Evolutionary conservation across 2,329 filamentous ascomycete species (phyloP).

Genomic region (Xylaria sp.): DNA sequence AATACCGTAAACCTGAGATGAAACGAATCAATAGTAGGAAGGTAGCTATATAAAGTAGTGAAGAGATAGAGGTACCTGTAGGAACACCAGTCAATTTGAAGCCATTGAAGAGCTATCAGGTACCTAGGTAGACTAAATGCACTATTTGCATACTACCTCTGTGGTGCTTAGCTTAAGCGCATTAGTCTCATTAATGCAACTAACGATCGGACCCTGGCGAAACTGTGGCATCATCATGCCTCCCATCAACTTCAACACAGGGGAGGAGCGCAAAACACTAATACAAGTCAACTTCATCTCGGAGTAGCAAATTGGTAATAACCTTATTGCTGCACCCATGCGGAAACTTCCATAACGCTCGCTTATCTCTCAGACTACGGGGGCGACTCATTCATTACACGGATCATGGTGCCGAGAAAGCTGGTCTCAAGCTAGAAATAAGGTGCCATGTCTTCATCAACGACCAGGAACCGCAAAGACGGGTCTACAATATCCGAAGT

Average conservation of each 20-base stretch:
- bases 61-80: too few relatives aligned
- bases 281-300: background rate
- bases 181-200: background rate
- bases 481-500: slow-evolving; percentile 7
- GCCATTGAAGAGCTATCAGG: too few relatives aligned
- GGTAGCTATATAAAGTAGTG: too few relatives aligned
- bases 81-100: too few relatives aligned
- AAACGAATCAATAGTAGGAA: too few relatives aligned
- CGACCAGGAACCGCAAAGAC: slow-evolving; percentile 25
- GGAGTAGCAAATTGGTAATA: background rate
- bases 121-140: background rate
- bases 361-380: background rate
- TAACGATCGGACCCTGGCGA: background rate
- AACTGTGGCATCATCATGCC: slow-evolving; percentile 4
- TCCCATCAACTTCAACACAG: background rate
- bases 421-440: slow-evolving; percentile 11
- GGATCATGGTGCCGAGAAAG: slow-evolving; percentile 25
- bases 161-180: background rate
- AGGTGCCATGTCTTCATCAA: slow-evolving; percentile 32
- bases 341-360: background rate
- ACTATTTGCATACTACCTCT: background rate
- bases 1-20: too few relatives aligned
- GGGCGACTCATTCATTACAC: slow-evolving; percentile 7
- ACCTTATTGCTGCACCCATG: background rate
- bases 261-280: background rate